A percentile compares a stretch with the other conserved stretches of the same genome.
These are phyloP conservation scores for Penicillium roqueforti DNA, from an alignment of 495 filamentous ascomycete species.

Conservation along the genomic window DNA sequence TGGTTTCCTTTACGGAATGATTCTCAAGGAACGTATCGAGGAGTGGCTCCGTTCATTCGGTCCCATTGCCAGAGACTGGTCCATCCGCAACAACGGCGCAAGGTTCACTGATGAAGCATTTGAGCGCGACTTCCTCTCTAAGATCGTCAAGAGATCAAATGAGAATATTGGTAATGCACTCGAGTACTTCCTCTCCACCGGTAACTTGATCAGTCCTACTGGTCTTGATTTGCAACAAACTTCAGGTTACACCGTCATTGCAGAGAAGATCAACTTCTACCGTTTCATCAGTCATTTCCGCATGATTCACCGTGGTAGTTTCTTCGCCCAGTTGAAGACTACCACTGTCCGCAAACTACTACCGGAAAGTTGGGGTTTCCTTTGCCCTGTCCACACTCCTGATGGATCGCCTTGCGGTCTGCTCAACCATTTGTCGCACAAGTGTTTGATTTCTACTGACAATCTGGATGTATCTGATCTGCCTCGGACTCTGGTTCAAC, in stretches of 20 bases:
- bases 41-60: constrained; percentile 71
- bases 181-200: constrained; percentile 95
- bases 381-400: constrained; percentile 96
- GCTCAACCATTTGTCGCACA: constrained; percentile 92
- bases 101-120: constrained; percentile 70
- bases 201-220: constrained; percentile 84
- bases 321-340: constrained; percentile 96
- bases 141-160: constrained; percentile 72
- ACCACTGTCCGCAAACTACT: constrained; percentile 93
- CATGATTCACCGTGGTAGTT: constrained; percentile 97
- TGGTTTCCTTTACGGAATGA: constrained; percentile 90
- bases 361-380: constrained; percentile 95
- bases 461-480: constrained; percentile 66
- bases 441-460: constrained; percentile 80
- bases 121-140: constrained; percentile 68
- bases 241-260: constrained; percentile 92
- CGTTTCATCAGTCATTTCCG: constrained; percentile 99
- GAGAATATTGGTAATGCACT: constrained; percentile 81
- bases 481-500: constrained; percentile 63
- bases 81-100: constrained; percentile 55
- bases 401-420: constrained; percentile 94
- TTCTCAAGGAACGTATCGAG: constrained; percentile 89
- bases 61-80: constrained; percentile 63
- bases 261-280: constrained; percentile 98
- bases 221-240: constrained; percentile 92